Conservation (phyloP, 371 early-diverging fungal genomes). For the Basidiobolus meristosporus region DNA sequence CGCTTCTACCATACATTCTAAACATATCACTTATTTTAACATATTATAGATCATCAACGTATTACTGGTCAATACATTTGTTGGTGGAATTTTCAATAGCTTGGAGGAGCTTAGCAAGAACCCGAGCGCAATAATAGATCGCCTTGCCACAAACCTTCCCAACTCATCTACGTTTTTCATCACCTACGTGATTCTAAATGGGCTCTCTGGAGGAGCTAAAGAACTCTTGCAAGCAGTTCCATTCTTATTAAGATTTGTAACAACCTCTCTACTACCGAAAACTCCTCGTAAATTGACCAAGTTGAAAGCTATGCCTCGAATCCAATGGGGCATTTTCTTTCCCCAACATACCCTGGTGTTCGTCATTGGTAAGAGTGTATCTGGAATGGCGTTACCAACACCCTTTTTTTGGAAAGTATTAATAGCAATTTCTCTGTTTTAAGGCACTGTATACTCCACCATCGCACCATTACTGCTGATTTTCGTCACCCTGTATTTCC, state of each 20-base stretch:
- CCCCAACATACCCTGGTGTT: constrained; percentile 49
- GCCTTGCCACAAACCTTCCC: constrained; percentile 37
- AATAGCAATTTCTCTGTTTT: constrained; percentile 1
- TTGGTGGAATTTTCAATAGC: constrained; percentile 34
- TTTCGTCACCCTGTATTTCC: constrained; percentile 54
- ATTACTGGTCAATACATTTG: constrained; percentile 53
- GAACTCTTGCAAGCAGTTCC: constrained; percentile 45
- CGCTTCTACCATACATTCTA: background rate
- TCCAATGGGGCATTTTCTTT: constrained; percentile 21
- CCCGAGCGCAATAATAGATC: constrained; percentile 20
- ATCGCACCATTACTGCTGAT: constrained; percentile 65
- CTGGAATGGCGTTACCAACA: background rate
- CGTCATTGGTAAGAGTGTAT: constrained; percentile 12
- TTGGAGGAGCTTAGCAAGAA: constrained; percentile 13
- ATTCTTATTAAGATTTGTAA: constrained; percentile 34
- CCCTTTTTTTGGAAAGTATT: background rate
- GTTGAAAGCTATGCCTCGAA: constrained; percentile 20
- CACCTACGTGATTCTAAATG: constrained; percentile 57
- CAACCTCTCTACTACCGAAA: constrained; percentile 32
- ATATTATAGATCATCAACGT: constrained; percentile 45
- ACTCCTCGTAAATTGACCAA: constrained; percentile 53
- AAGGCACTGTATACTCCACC: constrained; percentile 55
- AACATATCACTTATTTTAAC: background rate
- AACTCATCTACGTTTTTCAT: constrained; percentile 57
- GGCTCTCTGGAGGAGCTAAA: constrained; percentile 36